Evolutionary conservation across 306 rosid species (phyloP).

Genomic region (Arachis hypogaea): DNA sequence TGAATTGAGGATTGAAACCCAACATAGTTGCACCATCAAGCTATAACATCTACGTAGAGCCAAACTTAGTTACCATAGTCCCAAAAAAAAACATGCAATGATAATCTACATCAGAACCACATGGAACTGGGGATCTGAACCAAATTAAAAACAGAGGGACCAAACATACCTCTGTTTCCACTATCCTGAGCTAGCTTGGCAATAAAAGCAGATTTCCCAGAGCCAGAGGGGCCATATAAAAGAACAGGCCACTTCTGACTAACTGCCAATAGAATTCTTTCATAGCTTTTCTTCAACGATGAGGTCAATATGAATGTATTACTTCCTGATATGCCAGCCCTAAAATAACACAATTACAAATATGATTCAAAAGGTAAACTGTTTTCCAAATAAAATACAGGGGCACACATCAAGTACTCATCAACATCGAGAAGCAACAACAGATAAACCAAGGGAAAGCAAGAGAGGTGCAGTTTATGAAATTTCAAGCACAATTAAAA

Average conservation of each 20-base stretch:
- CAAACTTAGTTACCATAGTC: not conserved
- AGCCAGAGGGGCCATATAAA: slow-evolving; percentile 79
- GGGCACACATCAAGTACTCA: slow-evolving; percentile 16
- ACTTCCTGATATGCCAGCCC: slow-evolving; percentile 50
- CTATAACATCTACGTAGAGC: slow-evolving; percentile 19
- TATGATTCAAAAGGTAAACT: slow-evolving; percentile 8
- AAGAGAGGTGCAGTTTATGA: slow-evolving; percentile 6
- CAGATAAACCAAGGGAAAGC: slow-evolving; percentile 15
- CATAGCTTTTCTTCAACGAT: slow-evolving; percentile 63
- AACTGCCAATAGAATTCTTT: slow-evolving; percentile 69
- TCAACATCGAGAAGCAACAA: not conserved
- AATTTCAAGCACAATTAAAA: slow-evolving; percentile 11
- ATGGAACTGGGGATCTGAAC: too few species aligned
- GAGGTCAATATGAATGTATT: slow-evolving; percentile 66
- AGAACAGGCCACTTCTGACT: slow-evolving; percentile 92
- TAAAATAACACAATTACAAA: slow-evolving; percentile 40
- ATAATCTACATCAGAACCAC: not conserved
- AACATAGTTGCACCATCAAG: not conserved
- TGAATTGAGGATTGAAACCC: slow-evolving; percentile 17
- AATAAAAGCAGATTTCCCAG: slow-evolving; percentile 89
- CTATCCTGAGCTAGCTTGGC: slow-evolving; percentile 68
- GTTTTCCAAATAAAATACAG: slow-evolving; percentile 28
- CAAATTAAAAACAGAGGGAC: not conserved
- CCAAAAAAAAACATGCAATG: slow-evolving; percentile 8
- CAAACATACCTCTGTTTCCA: slow-evolving; percentile 50